A percentile compares a stretch with the other conserved stretches of the same genome.
These are phyloP conservation scores for Ilex paraguariensis DNA, from an alignment of 305 asterid genomes.

Conservation along the genomic window DNA sequence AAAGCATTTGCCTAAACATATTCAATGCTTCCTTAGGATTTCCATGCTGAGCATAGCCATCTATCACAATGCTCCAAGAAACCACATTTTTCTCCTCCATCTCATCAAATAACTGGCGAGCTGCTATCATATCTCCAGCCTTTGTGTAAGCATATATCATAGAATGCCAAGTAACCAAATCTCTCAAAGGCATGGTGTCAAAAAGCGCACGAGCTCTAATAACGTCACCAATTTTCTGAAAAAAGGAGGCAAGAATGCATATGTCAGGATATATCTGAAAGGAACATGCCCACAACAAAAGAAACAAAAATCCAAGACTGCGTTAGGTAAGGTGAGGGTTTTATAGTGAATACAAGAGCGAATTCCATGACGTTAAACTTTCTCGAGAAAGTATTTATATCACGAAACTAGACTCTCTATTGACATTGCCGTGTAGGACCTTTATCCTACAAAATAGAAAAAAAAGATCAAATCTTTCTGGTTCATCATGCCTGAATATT, in stretches of 20 bases:
- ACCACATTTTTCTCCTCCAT: conserved; percentile 56
- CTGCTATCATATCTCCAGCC: conserved; percentile 50
- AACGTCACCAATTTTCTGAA: not conserved
- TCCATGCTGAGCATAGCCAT: conserved; percentile 64
- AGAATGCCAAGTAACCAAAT: conserved; percentile 63
- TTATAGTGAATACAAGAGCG: too few relatives aligned
- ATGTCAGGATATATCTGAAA: too few relatives aligned
- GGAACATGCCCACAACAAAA: too few relatives aligned
- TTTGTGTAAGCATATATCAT: conserved; percentile 69
- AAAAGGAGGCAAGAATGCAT: not conserved
- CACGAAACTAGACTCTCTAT: too few relatives aligned
- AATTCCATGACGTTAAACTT: too few relatives aligned
- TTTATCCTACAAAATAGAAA: too few relatives aligned
- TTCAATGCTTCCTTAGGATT: conserved; percentile 63
- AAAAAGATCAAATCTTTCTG: too few relatives aligned
- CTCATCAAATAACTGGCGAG: conserved; percentile 46
- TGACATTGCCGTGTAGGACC: too few relatives aligned
- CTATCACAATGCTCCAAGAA: conserved; percentile 74
- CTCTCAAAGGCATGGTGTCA: conserved; percentile 24
- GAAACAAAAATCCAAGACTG: too few relatives aligned
- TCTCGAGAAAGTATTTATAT: too few relatives aligned
- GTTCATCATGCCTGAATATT: too few relatives aligned
- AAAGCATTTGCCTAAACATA: conserved; percentile 52
- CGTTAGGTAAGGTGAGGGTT: too few relatives aligned
- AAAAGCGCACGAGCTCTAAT: not conserved